A percentile compares a stretch with the other conserved stretches of the same genome.
phyloP scores from a whole-genome alignment of 257 asterid species.

The Lycium barbarum region DNA sequence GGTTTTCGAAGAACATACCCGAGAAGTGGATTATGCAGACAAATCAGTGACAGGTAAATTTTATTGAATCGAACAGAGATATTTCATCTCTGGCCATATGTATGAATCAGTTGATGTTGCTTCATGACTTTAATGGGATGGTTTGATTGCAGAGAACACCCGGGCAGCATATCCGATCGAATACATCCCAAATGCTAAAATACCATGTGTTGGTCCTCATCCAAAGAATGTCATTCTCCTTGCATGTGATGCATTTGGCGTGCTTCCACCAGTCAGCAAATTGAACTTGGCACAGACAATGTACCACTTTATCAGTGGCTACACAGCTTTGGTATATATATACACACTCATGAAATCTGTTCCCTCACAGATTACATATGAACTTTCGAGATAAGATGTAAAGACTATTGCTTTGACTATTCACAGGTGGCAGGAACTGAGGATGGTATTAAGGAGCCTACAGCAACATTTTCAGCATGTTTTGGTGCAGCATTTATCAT shows the following conservation, averaged over 20 bases:
- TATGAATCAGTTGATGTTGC: not conserved
- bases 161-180: constrained; percentile 95
- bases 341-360: not conserved
- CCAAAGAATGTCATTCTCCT: constrained; percentile 87
- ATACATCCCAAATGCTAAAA: constrained; percentile 86
- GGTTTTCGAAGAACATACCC: constrained; percentile 88
- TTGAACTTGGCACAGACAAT: constrained; percentile 82
- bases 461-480: constrained; percentile 94
- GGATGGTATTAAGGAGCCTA: constrained; percentile 93
- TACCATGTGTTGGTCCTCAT: constrained; percentile 96
- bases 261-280: constrained; percentile 97
- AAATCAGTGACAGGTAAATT: constrained; percentile 89
- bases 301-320: constrained; percentile 98
- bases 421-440: constrained; percentile 95
- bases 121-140: not conserved
- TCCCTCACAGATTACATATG: not conserved
- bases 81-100: not conserved
- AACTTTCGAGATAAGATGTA: constrained; percentile 19
- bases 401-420: not conserved
- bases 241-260: constrained; percentile 97
- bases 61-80: not conserved
- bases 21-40: constrained; percentile 87
- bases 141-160: constrained; percentile 69
- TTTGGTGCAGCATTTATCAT: constrained; percentile 96
- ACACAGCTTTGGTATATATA: constrained; percentile 77